Percentiles rank a stretch among this genome's conserved stretches.
phyloP scores from a whole-genome alignment of 2,329 filamentous ascomycete genomes.

The Pyrenochaeta sp. region DNA sequence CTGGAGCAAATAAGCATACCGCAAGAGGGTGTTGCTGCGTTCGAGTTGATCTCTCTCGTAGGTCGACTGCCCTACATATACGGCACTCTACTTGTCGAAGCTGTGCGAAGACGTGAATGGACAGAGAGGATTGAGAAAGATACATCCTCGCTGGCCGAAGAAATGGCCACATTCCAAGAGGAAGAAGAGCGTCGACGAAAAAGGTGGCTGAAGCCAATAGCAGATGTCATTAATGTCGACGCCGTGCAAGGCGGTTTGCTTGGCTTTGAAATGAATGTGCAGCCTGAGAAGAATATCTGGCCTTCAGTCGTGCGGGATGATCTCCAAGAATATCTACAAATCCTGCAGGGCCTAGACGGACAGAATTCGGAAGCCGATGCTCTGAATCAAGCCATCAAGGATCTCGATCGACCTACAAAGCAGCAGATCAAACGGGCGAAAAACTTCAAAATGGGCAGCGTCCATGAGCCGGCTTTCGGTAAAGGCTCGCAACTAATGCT shows the following conservation, averaged over 20 bases:
- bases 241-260: slow-evolving; percentile 73
- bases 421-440: slow-evolving; percentile 88
- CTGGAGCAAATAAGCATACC: slow-evolving; percentile 76
- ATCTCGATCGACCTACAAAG: slow-evolving; percentile 82
- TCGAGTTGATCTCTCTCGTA: slow-evolving; percentile 81
- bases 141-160: slow-evolving; percentile 86
- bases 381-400: slow-evolving; percentile 77
- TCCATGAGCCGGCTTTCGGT: slow-evolving; percentile 90
- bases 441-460: slow-evolving; percentile 94
- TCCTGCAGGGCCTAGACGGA: slow-evolving; percentile 70
- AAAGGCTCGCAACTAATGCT: slow-evolving; percentile 80
- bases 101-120: slow-evolving; percentile 88
- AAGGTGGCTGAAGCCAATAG: slow-evolving; percentile 89
- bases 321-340: slow-evolving; percentile 75
- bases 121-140: slow-evolving; percentile 87
- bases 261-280: slow-evolving; percentile 84
- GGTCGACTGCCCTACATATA: slow-evolving; percentile 89
- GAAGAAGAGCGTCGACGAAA: slow-evolving; percentile 89
- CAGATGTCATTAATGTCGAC: slow-evolving; percentile 74
- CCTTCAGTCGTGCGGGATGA: slow-evolving; percentile 79
- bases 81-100: slow-evolving; percentile 86
- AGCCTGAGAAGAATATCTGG: slow-evolving; percentile 82
- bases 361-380: slow-evolving; percentile 75
- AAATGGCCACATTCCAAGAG: slow-evolving; percentile 90
- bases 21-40: slow-evolving; percentile 78